These are phyloP conservation scores for Ramaria sp. DNA, from an alignment of 768 basidiomycete genomes.

Conservation along the genomic window DNA sequence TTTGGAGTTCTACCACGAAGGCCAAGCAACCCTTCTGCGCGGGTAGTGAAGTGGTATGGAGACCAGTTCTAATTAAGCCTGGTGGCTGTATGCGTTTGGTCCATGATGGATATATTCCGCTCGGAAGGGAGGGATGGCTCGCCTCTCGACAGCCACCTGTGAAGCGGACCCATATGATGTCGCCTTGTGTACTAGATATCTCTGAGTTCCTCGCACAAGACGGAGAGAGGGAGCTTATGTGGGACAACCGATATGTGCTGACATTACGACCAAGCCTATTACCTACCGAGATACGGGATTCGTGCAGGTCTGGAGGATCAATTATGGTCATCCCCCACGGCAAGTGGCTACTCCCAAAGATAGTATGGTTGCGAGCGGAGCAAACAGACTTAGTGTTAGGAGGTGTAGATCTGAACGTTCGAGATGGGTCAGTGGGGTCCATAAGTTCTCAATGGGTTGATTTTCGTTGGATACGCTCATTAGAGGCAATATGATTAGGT, in stretches of 20 bases:
- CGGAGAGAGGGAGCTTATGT: conserved; percentile 24
- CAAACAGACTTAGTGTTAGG: neutral
- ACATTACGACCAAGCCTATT: conserved; percentile 8
- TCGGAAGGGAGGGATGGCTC: conserved; percentile 35
- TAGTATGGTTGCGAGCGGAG: conserved; percentile 2
- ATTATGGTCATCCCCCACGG: conserved; percentile 6
- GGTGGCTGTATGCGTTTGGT: conserved; percentile 4
- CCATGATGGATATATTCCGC: neutral
- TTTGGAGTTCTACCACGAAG: conserved; percentile 13
- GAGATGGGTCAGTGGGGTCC: neutral
- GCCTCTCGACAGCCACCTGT: conserved; percentile 40
- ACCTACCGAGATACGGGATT: conserved; percentile 2
- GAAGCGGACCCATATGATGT: neutral
- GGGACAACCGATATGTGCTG: conserved; percentile 56
- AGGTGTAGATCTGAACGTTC: neutral
- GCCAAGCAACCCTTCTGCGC: conserved; percentile 31
- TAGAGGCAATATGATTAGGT: conserved; percentile 3
- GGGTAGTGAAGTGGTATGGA: conserved; percentile 57
- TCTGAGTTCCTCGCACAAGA: conserved; percentile 14
- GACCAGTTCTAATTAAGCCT: conserved; percentile 22
- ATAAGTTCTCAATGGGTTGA: neutral
- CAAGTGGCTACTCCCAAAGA: conserved; percentile 11
- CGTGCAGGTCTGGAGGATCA: neutral
- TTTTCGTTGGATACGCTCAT: neutral
- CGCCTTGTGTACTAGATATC: conserved; percentile 22